Base-by-base conservation (phyloP, 352 stramenopile genomes). In the Peronospora destructor region DNA sequence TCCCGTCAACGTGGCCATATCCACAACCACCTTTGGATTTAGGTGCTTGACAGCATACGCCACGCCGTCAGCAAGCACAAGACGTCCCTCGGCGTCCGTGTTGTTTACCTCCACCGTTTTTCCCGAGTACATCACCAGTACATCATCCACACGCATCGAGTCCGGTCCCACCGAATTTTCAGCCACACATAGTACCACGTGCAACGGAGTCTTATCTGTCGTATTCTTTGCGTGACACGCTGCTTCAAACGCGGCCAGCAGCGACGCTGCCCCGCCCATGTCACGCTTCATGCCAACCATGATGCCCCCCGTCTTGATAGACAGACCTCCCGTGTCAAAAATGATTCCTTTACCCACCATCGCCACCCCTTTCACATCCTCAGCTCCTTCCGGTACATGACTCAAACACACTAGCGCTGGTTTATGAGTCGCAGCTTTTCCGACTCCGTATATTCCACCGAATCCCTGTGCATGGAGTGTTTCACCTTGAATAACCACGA, bases 41-140 rank as follows among this genome's bases (percentile, higher is more conserved):
- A 97, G 68, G 66, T 98, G 85, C 50, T 95, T 92, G 30, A 80
- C 87, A 1, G 86, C 91, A 59, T 97, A 97, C 13, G 89, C 90
- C 6, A 97, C 90, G 11, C 87, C 93, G 64, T 98, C 95, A 7
- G 62, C 80, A n/a, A 98, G 68, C 13, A 98, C 92, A 8, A 98
- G 68, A 14, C 95, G 75, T 12, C 93, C 93, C 66, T 98, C 93
- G 6, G 95, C 95, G 64, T 98, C 93, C 33, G 83, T 96, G 66
- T 98, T 98, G 74, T 98, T 98, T 58, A 98, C 87, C 69, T 98
- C 95, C 6, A 98, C 93, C 2, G 89, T 97, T 68, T 97, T 97
- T 45, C 90, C 93, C 45, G 85, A 97, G 68, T 97, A 97, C 58
- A 96, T 74, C 17, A 68, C 83, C 34, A 97, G 77, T 42, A 98